A percentile compares a stretch with the other conserved stretches of the same genome.
Evolutionary conservation across 2,329 filamentous ascomycete genomes (phyloP).

Genomic region (Scopulariopsis brevicaulis): DNA sequence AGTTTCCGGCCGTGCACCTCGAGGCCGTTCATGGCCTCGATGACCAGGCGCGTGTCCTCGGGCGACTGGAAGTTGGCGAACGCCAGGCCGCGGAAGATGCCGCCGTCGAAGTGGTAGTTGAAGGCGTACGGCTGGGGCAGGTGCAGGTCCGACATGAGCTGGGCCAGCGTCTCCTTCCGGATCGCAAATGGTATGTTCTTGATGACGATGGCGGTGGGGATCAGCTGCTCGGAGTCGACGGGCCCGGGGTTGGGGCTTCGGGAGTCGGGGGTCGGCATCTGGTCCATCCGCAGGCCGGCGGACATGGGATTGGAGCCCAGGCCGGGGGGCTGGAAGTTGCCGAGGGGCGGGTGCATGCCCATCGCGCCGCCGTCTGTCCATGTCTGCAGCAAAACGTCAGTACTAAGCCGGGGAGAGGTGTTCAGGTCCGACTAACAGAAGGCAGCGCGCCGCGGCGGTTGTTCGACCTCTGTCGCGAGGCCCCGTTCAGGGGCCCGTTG

Average conservation of each 20-base stretch:
- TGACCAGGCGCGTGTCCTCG: conserved; percentile 86
- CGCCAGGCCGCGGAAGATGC: conserved; percentile 87
- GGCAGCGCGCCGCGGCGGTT: conserved; percentile 55
- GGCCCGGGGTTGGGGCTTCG: conserved; percentile 27
- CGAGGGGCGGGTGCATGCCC: conserved; percentile 26
- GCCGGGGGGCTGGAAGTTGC: conserved; percentile 19
- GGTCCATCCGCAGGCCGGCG: conserved; percentile 30
- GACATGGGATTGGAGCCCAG: conserved; percentile 23
- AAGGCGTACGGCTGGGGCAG: conserved; percentile 94
- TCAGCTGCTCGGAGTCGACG: conserved; percentile 68
- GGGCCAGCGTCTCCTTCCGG: conserved; percentile 88
- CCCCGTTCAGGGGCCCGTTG: conserved; percentile 53
- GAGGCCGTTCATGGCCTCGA: conserved; percentile 89
- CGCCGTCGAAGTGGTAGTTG: conserved; percentile 99
- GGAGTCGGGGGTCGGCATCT: conserved; percentile 7
- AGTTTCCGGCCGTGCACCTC: conserved; percentile 91
- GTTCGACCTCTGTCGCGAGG: conserved; percentile 38
- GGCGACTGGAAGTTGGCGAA: conserved; percentile 98
- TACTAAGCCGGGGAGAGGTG: conserved; percentile 2
- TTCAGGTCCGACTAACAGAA: conserved; percentile 44
- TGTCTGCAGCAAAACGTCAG: conserved; percentile 20
- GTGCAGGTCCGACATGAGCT: conserved; percentile 88
- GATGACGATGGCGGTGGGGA: conserved; percentile 96
- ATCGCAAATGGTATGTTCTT: conserved; percentile 99
- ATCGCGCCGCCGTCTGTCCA: conserved; percentile 34